phyloP scores from a whole-genome alignment of 164 flowering plant genomes.

The Piper longum region DNA sequence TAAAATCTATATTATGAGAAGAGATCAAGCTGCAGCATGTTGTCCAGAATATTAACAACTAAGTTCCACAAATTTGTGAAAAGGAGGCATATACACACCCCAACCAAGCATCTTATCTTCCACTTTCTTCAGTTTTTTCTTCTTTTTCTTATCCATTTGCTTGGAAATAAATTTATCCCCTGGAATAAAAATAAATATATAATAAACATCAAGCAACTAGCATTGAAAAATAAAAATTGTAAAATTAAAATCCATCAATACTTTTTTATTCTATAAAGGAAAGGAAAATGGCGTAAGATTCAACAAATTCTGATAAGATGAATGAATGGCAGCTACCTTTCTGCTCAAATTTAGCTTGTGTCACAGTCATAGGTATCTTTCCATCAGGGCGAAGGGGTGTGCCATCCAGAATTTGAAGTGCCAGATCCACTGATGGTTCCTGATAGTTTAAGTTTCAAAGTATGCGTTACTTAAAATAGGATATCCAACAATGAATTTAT shows the following conservation, averaged over 20 bases:
- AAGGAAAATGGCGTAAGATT: too few species aligned
- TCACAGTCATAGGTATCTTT: constrained; percentile 61
- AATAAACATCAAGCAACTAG: background rate
- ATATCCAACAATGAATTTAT: background rate
- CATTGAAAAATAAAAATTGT: background rate
- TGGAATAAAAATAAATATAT: constrained; percentile 9
- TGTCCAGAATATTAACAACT: background rate
- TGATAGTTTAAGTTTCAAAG: constrained; percentile 7
- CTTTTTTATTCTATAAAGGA: too few species aligned
- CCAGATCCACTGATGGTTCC: constrained; percentile 93
- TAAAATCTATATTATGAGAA: background rate
- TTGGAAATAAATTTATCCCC: constrained; percentile 83
- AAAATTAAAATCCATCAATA: background rate
- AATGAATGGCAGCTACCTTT: constrained; percentile 42
- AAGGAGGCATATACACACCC: constrained; percentile 34
- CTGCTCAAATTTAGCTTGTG: constrained; percentile 88
- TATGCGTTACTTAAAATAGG: background rate
- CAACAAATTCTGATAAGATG: too few species aligned
- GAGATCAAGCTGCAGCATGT: background rate
- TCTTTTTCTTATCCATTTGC: constrained; percentile 65
- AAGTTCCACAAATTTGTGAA: background rate
- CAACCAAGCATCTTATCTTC: constrained; percentile 94
- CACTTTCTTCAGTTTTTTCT: constrained; percentile 68
- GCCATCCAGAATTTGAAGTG: constrained; percentile 79
- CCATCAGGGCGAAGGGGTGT: constrained; percentile 74